Conservation (phyloP, 345 rosid genomes). For the Noccaea caerulescens region DNA sequence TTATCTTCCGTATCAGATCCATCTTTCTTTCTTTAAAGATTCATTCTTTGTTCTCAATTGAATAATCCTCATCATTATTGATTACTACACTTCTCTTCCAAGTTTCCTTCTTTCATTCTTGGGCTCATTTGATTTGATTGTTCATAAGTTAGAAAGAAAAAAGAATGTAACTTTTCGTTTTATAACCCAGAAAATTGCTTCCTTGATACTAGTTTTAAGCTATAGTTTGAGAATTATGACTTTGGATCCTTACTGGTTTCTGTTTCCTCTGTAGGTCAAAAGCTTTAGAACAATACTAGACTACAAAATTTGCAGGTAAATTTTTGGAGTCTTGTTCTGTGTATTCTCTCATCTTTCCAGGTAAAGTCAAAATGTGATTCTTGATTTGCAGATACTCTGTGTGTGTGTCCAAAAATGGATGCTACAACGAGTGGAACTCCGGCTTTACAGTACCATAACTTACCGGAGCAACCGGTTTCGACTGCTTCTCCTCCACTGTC, state of each 20-base stretch:
- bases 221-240: slow-evolving; percentile 10
- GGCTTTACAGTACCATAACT: slow-evolving; percentile 62
- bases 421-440: slow-evolving; percentile 81
- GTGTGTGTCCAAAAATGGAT: slow-evolving; percentile 68
- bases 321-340: not conserved
- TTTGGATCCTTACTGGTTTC: slow-evolving; percentile 21
- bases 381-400: slow-evolving; percentile 53
- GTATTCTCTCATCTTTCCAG: slow-evolving; percentile 26
- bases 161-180: slow-evolving; percentile 4
- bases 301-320: slow-evolving; percentile 44
- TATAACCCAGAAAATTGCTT: not conserved
- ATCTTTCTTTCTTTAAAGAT: slow-evolving; percentile 11
- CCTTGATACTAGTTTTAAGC: slow-evolving; percentile 2
- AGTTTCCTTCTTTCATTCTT: slow-evolving; percentile 33
- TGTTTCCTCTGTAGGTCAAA: slow-evolving; percentile 51
- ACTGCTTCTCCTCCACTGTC: slow-evolving; percentile 57
- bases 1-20: slow-evolving; percentile 43
- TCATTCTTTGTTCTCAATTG: slow-evolving; percentile 7
- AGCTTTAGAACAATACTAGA: slow-evolving; percentile 43
- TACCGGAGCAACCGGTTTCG: slow-evolving; percentile 72
- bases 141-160: not conserved
- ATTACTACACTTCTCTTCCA: slow-evolving; percentile 33
- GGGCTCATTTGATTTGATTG: slow-evolving; percentile 27
- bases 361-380: slow-evolving; percentile 38
- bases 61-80: slow-evolving; percentile 37